These are phyloP conservation scores for Fusarium azukiicola DNA, from an alignment of 2,329 filamentous ascomycete species.

Conservation along the genomic window DNA sequence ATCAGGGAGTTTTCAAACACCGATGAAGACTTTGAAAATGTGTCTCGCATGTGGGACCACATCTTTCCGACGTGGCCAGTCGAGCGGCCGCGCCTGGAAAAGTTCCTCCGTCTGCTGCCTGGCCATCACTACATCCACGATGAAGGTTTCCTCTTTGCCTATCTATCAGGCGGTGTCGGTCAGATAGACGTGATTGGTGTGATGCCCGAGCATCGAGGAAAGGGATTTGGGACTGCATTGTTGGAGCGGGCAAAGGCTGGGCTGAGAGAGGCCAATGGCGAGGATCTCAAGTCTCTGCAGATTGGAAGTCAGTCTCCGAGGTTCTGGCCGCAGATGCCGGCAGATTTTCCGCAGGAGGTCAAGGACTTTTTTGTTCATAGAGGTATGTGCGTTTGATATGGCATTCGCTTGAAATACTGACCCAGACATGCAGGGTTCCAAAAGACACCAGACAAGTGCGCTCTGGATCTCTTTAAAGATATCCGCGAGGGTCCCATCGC, in stretches of 20 bases:
- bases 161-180: conserved; percentile 14
- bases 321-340: conserved; percentile 50
- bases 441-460: background rate
- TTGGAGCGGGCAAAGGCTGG: conserved; percentile 33
- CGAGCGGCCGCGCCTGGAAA: conserved; percentile 23
- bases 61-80: conserved; percentile 50
- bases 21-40: conserved; percentile 39
- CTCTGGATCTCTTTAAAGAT: conserved; percentile 47
- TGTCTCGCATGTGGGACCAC: conserved; percentile 48
- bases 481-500: conserved; percentile 26
- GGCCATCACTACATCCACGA: conserved; percentile 44
- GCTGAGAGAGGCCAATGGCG: conserved; percentile 1
- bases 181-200: conserved; percentile 48
- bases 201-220: conserved; percentile 38
- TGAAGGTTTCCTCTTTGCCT: conserved; percentile 47
- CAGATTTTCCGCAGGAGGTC: background rate
- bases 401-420: background rate
- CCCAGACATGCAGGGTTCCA: conserved; percentile 32
- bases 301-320: conserved; percentile 47
- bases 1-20: conserved; percentile 35
- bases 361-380: conserved; percentile 46
- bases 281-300: conserved; percentile 38
- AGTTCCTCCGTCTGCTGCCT: conserved; percentile 20
- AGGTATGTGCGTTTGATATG: conserved; percentile 25
- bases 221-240: conserved; percentile 44